These are phyloP conservation scores for Agaricus sinodeliciosus DNA, from an alignment of 768 basidiomycete genomes.

Conservation along the genomic window DNA sequence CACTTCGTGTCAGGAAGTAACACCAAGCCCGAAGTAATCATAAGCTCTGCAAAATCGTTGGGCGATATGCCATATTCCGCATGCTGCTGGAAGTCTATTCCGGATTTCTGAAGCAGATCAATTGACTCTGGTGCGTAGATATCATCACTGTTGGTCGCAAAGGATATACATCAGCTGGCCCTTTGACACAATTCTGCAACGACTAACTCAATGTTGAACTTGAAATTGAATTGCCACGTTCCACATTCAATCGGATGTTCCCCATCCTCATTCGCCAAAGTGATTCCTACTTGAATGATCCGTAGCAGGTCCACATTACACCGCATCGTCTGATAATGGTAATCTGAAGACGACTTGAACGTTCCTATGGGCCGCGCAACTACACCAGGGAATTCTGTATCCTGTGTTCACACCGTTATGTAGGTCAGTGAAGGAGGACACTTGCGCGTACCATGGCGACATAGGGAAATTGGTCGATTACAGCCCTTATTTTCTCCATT, in stretches of 20 bases:
- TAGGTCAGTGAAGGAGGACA: slow-evolving; percentile 14
- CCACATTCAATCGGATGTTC: slow-evolving; percentile 84
- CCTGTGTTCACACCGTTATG: slow-evolving; percentile 40
- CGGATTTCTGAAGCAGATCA: slow-evolving; percentile 89
- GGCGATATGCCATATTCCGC: slow-evolving; percentile 89
- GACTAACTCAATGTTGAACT: slow-evolving; percentile 70
- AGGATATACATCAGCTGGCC: background rate
- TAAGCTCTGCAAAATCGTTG: slow-evolving; percentile 92
- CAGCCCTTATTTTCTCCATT: slow-evolving; percentile 80
- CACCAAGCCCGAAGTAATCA: slow-evolving; percentile 95
- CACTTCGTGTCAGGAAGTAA: slow-evolving; percentile 84
- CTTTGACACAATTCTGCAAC: background rate
- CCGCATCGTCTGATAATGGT: slow-evolving; percentile 99
- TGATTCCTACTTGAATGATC: slow-evolving; percentile 96
- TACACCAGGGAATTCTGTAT: slow-evolving; percentile 98
- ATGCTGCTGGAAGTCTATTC: slow-evolving; percentile 92
- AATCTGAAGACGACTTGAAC: slow-evolving; percentile 96
- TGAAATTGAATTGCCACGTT: slow-evolving; percentile 99
- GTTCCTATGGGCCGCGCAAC: slow-evolving; percentile 95
- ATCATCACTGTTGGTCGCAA: slow-evolving; percentile 61
- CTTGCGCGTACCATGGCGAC: slow-evolving; percentile 78
- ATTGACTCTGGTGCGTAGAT: slow-evolving; percentile 99
- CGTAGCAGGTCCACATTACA: slow-evolving; percentile 98
- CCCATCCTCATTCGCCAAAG: slow-evolving; percentile 90
- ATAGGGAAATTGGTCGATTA: slow-evolving; percentile 88